Base-by-base conservation (phyloP, 2,329 filamentous ascomycete species). In the Aspergillus floridensis region DNA sequence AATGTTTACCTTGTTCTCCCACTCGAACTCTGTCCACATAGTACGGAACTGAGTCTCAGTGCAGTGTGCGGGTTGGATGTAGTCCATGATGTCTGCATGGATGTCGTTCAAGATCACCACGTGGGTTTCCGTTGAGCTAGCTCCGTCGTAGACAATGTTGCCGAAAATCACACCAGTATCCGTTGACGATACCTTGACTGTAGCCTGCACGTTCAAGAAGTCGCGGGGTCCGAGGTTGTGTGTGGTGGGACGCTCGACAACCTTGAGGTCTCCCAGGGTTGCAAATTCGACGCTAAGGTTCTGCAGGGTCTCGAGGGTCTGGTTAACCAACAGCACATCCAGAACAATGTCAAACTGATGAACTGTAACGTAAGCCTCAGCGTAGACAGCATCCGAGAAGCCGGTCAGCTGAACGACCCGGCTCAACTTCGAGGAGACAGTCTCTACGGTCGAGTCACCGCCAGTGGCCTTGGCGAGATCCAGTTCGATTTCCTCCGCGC, bases 11-110 rank as follows among this genome's bases (percentile, higher is more conserved):
- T 99, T 99, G 81, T 99, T 99, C 83, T 99, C 95, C 95, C 95
- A 99, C 76, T 99, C 95, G 67, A 99, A 99, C 74, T 99, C 95
- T 41, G 95, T 99, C 95, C 95, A 99, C 95, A 99, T 99, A n/a
- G 92, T 96, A 61, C 95, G 87, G 88, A 99, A 99, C 72, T 98
- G 92, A 11, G 93, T 97, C 82, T 99, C 95, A 4, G 92, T 95
- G 82, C 95, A 99, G 16, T 92, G 88, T 6, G 93, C 93, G 1
- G 95, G 95, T 74, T 98, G 93, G 71, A 99, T 99, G 80, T 99
- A 99, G 79, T 99, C 95, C 95, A 99, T 99, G 66, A 99, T 97
- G 73, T 99, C 95, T 59, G 98, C 93, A 72, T 99, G 95, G 31
- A 99, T 87, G 74, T 99, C 95, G 74, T 98, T 98, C 56, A 99